These are phyloP conservation scores for Athelia psychrophila DNA, from an alignment of 1,284 basidiomycete genomes.

Conservation along the genomic window DNA sequence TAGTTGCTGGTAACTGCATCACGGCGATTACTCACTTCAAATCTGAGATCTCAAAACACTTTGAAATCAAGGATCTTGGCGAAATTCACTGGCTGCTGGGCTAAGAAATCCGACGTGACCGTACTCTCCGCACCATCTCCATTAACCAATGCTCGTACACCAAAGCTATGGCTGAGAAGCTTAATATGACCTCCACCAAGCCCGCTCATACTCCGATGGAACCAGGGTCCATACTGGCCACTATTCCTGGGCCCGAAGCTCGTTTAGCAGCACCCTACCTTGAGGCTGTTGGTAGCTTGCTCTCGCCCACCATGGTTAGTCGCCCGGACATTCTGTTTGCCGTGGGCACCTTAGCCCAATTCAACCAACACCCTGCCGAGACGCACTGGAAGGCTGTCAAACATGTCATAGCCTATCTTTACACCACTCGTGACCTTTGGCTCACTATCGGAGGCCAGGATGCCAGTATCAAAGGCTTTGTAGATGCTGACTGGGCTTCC, in stretches of 20 bases:
- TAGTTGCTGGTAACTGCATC: neutral
- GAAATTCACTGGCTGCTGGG: conserved; percentile 13
- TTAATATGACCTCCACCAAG: neutral
- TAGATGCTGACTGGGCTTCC: conserved; percentile 27
- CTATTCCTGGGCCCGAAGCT: neutral
- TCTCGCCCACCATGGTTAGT: conserved; percentile 16
- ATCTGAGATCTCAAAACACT: neutral
- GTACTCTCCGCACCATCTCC: conserved; percentile 1
- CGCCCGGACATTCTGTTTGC: conserved; percentile 9
- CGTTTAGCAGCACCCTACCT: conserved; percentile 3
- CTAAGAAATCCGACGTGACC: conserved; percentile 10
- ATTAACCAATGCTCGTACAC: conserved; percentile 7
- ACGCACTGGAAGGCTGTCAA: conserved; percentile 8
- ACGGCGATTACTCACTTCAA: neutral
- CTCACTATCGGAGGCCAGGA: conserved; percentile 6
- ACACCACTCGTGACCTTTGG: conserved; percentile 6
- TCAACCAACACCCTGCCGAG: conserved; percentile 3
- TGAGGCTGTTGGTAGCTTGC: conserved; percentile 11
- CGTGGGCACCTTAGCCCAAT: conserved; percentile 9
- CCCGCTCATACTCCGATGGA: neutral
- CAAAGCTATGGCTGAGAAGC: conserved; percentile 1
- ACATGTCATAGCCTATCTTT: conserved; percentile 11
- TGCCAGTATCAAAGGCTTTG: conserved; percentile 13
- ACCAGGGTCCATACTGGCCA: neutral
- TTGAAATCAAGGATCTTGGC: conserved; percentile 4